These are phyloP conservation scores for Pascua guehoae DNA, from an alignment of 1,284 basidiomycete genomes.

Conservation along the genomic window DNA sequence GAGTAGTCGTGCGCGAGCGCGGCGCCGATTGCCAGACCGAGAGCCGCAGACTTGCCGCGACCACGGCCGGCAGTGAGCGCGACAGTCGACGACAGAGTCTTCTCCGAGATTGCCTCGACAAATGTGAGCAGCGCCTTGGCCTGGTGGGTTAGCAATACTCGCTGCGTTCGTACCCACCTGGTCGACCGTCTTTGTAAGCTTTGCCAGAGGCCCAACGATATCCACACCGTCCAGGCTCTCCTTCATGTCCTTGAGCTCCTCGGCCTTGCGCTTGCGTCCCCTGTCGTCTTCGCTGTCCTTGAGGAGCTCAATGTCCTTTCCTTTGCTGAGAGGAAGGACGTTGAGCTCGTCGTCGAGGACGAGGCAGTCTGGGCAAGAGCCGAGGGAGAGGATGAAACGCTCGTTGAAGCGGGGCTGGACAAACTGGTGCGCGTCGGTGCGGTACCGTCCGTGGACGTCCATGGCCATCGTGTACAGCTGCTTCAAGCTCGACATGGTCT, in stretches of 20 bases:
- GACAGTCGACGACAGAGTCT: conserved; percentile 90
- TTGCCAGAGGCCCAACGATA: conserved; percentile 83
- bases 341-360: conserved; percentile 97
- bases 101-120: conserved; percentile 84
- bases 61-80: conserved; percentile 92
- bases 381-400: conserved; percentile 91
- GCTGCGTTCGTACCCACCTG: conserved; percentile 63
- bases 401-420: conserved; percentile 97
- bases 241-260: conserved; percentile 77
- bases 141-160: conserved; percentile 25
- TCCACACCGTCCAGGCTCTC: conserved; percentile 77
- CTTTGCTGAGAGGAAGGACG: conserved; percentile 92
- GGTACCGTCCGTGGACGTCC: conserved; percentile 93
- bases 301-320: conserved; percentile 73
- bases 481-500: conserved; percentile 89
- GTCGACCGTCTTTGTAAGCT: conserved; percentile 88
- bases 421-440: conserved; percentile 83
- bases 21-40: conserved; percentile 89
- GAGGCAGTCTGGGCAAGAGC: conserved; percentile 84
- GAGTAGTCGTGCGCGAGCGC: conserved; percentile 93
- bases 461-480: conserved; percentile 96
- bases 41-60: conserved; percentile 92
- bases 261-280: conserved; percentile 42
- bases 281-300: conserved; percentile 45
- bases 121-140: conserved; percentile 86